Evolutionary conservation across 2,329 filamentous ascomycete genomes (phyloP).

Genomic region (Colletotrichum gloeosporioides): DNA sequence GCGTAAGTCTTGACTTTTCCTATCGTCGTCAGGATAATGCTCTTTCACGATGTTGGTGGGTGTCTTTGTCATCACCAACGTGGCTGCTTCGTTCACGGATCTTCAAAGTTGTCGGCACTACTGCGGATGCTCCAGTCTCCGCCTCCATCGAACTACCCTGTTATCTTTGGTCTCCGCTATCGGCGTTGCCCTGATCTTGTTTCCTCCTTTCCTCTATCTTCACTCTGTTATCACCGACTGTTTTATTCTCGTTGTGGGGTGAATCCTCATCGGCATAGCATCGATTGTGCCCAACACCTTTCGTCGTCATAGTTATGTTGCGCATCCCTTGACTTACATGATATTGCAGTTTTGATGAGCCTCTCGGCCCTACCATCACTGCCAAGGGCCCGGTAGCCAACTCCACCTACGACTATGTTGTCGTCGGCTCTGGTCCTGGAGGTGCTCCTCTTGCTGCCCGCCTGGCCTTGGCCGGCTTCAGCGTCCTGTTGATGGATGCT

Average conservation of each 20-base stretch:
- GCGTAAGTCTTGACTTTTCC: background rate
- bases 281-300: background rate
- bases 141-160: background rate
- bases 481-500: slow-evolving; percentile 65
- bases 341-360: background rate
- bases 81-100: background rate
- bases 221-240: background rate
- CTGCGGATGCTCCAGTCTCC: background rate
- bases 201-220: background rate
- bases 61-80: background rate
- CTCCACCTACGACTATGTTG: slow-evolving; percentile 61
- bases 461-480: slow-evolving; percentile 63
- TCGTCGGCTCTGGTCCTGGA: slow-evolving; percentile 67
- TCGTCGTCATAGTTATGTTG: background rate
- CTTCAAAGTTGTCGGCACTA: background rate
- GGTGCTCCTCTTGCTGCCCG: slow-evolving; percentile 64
- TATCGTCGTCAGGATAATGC: background rate
- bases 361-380: background rate
- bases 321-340: background rate
- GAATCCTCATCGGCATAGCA: background rate
- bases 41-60: background rate
- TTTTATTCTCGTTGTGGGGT: background rate
- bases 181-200: background rate
- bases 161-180: background rate
- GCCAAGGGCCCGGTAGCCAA: background rate